Conservation (phyloP, 2,329 filamentous ascomycete species). For the Colletotrichum chrysophilum region DNA sequence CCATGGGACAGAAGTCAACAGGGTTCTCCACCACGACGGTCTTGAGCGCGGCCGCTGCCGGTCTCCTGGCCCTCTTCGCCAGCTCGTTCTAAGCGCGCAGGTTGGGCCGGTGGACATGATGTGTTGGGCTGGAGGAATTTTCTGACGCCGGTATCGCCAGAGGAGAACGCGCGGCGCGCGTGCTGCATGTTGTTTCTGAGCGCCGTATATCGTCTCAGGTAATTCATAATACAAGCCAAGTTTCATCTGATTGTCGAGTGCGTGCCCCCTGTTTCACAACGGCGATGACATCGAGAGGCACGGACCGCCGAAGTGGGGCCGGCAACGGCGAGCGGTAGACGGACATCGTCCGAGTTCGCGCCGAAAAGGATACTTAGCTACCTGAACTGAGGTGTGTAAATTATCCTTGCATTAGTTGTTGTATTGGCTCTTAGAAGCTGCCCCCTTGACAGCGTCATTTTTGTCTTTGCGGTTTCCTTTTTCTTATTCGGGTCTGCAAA, state of each 20-base stretch:
- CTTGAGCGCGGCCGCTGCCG: background rate
- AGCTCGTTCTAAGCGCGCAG: background rate
- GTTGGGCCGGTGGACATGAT: background rate
- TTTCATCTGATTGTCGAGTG: constrained; percentile 1
- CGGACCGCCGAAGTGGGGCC: background rate
- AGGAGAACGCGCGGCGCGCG: background rate
- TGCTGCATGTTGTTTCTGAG: background rate
- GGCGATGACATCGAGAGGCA: background rate
- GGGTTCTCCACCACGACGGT: background rate
- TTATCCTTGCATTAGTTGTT: too few relatives aligned
- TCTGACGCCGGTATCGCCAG: background rate
- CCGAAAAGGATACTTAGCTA: too few relatives aligned
- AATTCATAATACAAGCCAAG: background rate
- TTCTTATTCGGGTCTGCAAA: too few relatives aligned
- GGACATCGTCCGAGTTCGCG: background rate
- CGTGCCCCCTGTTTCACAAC: background rate
- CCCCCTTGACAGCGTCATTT: too few relatives aligned
- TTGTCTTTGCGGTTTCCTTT: too few relatives aligned
- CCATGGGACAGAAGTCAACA: background rate
- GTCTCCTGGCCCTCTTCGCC: background rate
- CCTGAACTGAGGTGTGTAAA: too few relatives aligned
- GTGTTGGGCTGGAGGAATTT: background rate
- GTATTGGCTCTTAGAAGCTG: too few relatives aligned
- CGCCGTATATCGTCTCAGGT: background rate
- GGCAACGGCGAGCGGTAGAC: background rate